These are phyloP conservation scores for Pseudomonodictys pantanalensis DNA, from an alignment of 495 filamentous ascomycete genomes.

Conservation along the genomic window DNA sequence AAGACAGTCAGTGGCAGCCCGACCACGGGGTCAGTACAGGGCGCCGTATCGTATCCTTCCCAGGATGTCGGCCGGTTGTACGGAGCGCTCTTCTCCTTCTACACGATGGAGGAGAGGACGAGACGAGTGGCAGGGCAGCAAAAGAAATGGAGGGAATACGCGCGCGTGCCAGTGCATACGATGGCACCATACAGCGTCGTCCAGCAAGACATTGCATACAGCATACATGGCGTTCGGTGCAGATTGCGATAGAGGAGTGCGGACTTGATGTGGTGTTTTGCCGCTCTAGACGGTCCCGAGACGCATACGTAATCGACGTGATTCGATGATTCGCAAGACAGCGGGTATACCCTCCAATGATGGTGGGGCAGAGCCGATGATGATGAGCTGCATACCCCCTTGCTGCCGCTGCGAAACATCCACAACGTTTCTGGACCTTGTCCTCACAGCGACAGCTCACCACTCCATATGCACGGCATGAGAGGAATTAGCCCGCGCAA, in stretches of 20 bases:
- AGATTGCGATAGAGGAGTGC: not conserved
- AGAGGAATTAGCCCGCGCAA: slow-evolving; percentile 23
- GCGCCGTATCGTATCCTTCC: not conserved
- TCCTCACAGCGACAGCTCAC: slow-evolving; percentile 25
- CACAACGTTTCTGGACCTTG: slow-evolving; percentile 8
- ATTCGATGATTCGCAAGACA: slow-evolving; percentile 15
- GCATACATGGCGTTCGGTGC: not conserved
- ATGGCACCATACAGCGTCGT: not conserved
- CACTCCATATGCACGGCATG: slow-evolving; percentile 28
- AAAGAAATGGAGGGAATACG: not conserved
- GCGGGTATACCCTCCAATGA: slow-evolving; percentile 27
- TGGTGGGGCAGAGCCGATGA: slow-evolving; percentile 15
- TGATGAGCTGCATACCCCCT: slow-evolving; percentile 21
- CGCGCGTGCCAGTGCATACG: not conserved
- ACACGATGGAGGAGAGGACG: not conserved
- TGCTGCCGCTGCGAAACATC: slow-evolving; percentile 29
- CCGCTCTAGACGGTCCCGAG: not conserved
- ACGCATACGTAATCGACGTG: slow-evolving; percentile 31
- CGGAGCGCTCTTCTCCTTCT: slow-evolving; percentile 5
- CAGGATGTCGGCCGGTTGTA: not conserved
- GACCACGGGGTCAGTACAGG: not conserved
- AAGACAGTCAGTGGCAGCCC: slow-evolving; percentile 4
- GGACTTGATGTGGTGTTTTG: not conserved
- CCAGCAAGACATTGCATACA: not conserved
- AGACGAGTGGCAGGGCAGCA: not conserved